These are phyloP conservation scores for Yarrowia porcina DNA, from an alignment of 805 yeast species.

Conservation along the genomic window DNA sequence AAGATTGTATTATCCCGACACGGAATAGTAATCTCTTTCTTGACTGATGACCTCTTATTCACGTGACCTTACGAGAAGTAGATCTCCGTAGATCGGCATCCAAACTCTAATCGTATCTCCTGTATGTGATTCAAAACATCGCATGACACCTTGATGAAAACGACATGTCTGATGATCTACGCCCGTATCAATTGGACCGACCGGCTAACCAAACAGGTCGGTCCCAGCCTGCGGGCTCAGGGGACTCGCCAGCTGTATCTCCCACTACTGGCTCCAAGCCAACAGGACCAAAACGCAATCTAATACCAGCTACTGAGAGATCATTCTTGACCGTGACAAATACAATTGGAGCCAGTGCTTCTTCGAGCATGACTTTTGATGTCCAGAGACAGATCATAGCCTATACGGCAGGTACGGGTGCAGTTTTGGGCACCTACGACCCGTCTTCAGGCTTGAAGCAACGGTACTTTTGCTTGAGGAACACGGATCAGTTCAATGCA, in stretches of 20 bases:
- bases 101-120: slow-evolving; percentile 5
- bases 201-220: neutral
- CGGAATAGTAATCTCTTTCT: too few species aligned
- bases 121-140: neutral
- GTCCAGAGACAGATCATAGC: slow-evolving; percentile 29
- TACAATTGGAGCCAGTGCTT: slow-evolving; percentile 23
- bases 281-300: neutral
- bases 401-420: slow-evolving; percentile 37
- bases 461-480: neutral
- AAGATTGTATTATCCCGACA: too few species aligned
- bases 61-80: neutral
- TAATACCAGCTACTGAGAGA: slow-evolving; percentile 3
- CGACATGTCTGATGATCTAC: slow-evolving; percentile 20
- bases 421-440: slow-evolving; percentile 29
- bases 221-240: neutral
- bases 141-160: neutral
- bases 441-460: neutral
- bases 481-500: neutral
- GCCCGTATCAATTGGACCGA: slow-evolving; percentile 10
- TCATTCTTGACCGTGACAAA: neutral
- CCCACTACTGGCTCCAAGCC: neutral
- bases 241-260: neutral
- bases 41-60: neutral
- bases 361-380: neutral
- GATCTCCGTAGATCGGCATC: neutral